Evolutionary conservation across 2,329 filamentous ascomycete genomes (phyloP).

Genomic region (Alternaria viburni): DNA sequence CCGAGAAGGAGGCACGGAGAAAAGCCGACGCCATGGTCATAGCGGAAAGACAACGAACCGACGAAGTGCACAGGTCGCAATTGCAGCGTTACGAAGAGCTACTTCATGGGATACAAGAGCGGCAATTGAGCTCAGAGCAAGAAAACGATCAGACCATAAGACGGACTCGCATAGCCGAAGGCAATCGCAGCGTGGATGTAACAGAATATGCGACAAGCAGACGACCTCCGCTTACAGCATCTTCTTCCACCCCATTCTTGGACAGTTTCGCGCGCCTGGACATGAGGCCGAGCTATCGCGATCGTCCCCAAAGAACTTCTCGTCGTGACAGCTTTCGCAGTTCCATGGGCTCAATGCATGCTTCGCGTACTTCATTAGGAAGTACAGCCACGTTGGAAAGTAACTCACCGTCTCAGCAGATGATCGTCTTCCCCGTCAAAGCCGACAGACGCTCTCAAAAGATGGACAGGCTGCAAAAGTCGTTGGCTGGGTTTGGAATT

Average conservation of each 20-base stretch:
- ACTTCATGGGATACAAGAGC: background rate
- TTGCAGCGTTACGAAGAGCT: background rate
- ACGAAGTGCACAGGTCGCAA: background rate
- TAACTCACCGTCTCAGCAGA: background rate
- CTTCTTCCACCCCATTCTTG: background rate
- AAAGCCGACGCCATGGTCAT: background rate
- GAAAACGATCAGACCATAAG: slow-evolving; percentile 2
- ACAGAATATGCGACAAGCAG: slow-evolving; percentile 19
- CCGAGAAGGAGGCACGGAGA: background rate
- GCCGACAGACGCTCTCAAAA: background rate
- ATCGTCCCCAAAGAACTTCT: background rate
- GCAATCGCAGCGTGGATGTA: slow-evolving; percentile 25
- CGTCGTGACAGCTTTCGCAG: slow-evolving; percentile 1
- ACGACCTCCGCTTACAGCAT: background rate
- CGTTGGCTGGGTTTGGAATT: background rate
- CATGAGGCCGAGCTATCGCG: background rate
- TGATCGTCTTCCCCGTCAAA: slow-evolving; percentile 1
- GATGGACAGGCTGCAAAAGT: background rate
- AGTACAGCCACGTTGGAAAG: background rate
- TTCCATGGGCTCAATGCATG: background rate
- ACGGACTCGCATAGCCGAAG: slow-evolving; percentile 18
- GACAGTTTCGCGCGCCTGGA: background rate
- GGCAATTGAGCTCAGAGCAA: background rate
- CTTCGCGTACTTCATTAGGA: background rate
- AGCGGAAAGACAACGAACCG: background rate